phyloP scores from a whole-genome alignment of 108 stramenopile species.

The Nannochloropsis granulata region DNA sequence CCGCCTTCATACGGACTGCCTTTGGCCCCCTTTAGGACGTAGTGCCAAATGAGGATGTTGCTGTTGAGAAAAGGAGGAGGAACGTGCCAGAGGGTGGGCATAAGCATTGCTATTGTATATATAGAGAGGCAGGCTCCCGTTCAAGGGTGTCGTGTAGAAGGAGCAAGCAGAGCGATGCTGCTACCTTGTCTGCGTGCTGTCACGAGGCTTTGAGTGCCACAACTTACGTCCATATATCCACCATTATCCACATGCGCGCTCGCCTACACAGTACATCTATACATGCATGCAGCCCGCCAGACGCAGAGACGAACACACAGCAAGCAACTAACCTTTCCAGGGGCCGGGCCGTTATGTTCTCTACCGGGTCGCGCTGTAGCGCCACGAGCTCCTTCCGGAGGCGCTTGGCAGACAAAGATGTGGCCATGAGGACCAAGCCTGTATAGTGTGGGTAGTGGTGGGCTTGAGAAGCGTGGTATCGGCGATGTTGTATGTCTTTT shows the following conservation, averaged over 20 bases:
- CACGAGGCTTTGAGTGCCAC: no score
- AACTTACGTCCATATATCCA: no score
- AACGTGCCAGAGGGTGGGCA: no score
- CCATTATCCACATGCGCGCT: not conserved
- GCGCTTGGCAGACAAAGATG: constrained; percentile 10
- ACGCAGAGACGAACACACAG: not conserved
- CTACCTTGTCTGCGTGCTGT: no score
- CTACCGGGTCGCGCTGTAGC: constrained; percentile 38
- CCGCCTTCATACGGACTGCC: constrained; percentile 47
- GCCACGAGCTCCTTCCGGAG: constrained; percentile 36
- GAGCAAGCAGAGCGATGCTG: no score
- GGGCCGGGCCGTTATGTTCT: constrained; percentile 30
- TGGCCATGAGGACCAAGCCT: constrained; percentile 1
- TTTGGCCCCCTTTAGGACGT: constrained; percentile 54
- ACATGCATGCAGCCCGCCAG: not conserved
- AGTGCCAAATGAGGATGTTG: constrained; percentile 63
- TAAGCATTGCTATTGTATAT: no score
- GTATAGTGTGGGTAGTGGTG: not conserved
- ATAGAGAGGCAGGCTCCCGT: no score
- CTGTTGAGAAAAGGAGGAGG: not conserved
- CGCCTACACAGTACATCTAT: not conserved
- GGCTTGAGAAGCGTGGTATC: no score
- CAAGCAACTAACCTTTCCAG: not conserved
- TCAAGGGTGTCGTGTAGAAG: no score
- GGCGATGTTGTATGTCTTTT: no score